Conservation (phyloP, 2,329 filamentous ascomycete genomes). For the Geosmithia morbida region DNA sequence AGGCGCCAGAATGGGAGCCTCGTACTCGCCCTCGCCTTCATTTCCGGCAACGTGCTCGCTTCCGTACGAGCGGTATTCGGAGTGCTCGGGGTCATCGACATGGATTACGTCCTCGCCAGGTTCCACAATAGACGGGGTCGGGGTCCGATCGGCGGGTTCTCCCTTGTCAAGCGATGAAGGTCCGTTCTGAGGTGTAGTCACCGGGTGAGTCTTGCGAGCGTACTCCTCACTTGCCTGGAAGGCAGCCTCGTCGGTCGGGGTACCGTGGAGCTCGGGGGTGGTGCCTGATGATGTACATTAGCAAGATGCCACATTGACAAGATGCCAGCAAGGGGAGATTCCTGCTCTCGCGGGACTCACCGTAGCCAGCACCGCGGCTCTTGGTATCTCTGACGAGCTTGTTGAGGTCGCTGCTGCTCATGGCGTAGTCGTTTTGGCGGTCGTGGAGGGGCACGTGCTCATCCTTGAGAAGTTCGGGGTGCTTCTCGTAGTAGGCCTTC, state of each 20-base stretch:
- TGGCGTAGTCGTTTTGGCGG: conserved; percentile 56
- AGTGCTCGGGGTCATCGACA: conserved; percentile 45
- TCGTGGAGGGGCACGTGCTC: conserved; percentile 36
- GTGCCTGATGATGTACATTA: conserved; percentile 35
- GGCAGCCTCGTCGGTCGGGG: conserved; percentile 81
- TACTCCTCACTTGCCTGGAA: conserved; percentile 82
- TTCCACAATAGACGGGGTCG: neutral
- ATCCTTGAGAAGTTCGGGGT: conserved; percentile 67
- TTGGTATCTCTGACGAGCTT: conserved; percentile 69
- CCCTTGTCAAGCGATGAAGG: conserved; percentile 1
- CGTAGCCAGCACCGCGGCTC: conserved; percentile 33
- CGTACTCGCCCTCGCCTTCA: conserved; percentile 39
- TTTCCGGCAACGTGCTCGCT: conserved; percentile 31
- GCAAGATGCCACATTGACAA: neutral
- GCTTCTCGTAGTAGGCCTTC: conserved; percentile 84
- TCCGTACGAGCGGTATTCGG: conserved; percentile 21
- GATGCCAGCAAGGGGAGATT: too few species aligned
- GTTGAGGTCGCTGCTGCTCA: conserved; percentile 83
- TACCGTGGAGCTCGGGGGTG: conserved; percentile 47
- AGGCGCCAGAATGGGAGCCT: conserved; percentile 71
- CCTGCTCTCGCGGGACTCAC: conserved; percentile 19
- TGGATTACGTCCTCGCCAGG: conserved; percentile 49
- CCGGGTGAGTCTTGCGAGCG: conserved; percentile 57
- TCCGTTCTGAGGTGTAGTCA: neutral
- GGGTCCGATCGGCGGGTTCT: neutral